A percentile compares a stretch with the other conserved stretches of the same genome.
Conservation (phyloP, 73 alveolate species). For the Blepharisma stoltei region DNA sequence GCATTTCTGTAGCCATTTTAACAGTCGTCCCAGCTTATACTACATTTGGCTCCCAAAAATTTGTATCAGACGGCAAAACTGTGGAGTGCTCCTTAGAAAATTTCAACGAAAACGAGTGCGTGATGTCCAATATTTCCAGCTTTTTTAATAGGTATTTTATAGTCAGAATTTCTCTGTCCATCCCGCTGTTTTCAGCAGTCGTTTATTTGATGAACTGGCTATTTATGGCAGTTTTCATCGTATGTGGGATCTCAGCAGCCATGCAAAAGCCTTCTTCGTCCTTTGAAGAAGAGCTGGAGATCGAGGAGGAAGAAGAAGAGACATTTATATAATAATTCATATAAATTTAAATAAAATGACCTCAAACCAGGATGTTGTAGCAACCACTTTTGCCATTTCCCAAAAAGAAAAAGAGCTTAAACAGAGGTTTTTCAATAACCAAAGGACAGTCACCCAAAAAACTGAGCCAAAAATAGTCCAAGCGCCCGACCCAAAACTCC, state of each 20-base stretch:
- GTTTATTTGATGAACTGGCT: slow-evolving; percentile 19
- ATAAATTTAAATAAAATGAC: slow-evolving; percentile 7
- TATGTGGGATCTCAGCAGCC: neutral
- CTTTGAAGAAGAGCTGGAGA: no score
- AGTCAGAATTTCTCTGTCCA: neutral
- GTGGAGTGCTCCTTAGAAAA: slow-evolving; percentile 22
- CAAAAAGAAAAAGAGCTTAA: neutral
- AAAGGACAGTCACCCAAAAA: neutral
- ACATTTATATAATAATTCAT: no score
- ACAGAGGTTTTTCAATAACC: neutral
- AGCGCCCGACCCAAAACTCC: neutral
- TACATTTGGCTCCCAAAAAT: slow-evolving; percentile 55
- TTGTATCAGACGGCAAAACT: slow-evolving; percentile 21
- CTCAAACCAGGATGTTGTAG: neutral
- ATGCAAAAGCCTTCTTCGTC: no score
- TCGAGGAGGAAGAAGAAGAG: no score
- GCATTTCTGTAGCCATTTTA: slow-evolving; percentile 43
- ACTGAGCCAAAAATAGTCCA: neutral
- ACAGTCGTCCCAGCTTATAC: slow-evolving; percentile 53
- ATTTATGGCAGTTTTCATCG: neutral
- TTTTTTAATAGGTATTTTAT: slow-evolving; percentile 34
- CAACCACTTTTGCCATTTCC: neutral
- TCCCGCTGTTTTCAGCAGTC: neutral
- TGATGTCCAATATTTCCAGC: slow-evolving; percentile 39
- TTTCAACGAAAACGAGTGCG: slow-evolving; percentile 28